phyloP scores from a whole-genome alignment of 208 protist genomes.

The Trypanosomatidae sp. region DNA sequence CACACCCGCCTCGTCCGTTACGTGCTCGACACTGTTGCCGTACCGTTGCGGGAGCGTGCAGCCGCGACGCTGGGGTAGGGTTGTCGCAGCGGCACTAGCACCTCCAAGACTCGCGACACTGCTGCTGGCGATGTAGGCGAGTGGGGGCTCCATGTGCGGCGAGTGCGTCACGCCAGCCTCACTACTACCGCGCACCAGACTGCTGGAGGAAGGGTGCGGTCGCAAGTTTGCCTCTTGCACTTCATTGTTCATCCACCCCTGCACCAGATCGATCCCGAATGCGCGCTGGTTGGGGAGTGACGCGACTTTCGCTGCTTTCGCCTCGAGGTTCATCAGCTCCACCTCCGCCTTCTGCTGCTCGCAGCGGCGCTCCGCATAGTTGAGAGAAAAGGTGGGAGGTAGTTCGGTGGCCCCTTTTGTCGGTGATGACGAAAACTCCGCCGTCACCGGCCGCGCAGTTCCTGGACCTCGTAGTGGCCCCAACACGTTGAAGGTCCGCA shows the following conservation, averaged over 20 bases:
- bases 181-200: neutral
- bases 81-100: neutral
- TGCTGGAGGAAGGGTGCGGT: neutral
- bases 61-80: neutral
- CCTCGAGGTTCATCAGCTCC: slow-evolving; percentile 8
- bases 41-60: neutral
- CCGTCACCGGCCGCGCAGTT: neutral
- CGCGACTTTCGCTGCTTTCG: slow-evolving; percentile 5
- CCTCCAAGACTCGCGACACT: neutral
- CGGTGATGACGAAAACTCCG: neutral
- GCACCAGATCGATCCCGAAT: slow-evolving; percentile 53
- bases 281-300: slow-evolving; percentile 40
- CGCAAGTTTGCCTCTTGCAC: neutral
- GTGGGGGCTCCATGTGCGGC: neutral
- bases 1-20: neutral
- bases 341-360: slow-evolving; percentile 7
- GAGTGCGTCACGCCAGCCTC: neutral
- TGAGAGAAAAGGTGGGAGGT: neutral
- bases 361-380: neutral
- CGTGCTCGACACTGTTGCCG: neutral
- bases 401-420: neutral
- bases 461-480: neutral
- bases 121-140: neutral
- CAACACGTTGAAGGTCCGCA: neutral
- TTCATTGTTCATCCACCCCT: slow-evolving; percentile 24